These are phyloP conservation scores for Penicillium roqueforti DNA, from an alignment of 495 filamentous ascomycete species.

Conservation along the genomic window DNA sequence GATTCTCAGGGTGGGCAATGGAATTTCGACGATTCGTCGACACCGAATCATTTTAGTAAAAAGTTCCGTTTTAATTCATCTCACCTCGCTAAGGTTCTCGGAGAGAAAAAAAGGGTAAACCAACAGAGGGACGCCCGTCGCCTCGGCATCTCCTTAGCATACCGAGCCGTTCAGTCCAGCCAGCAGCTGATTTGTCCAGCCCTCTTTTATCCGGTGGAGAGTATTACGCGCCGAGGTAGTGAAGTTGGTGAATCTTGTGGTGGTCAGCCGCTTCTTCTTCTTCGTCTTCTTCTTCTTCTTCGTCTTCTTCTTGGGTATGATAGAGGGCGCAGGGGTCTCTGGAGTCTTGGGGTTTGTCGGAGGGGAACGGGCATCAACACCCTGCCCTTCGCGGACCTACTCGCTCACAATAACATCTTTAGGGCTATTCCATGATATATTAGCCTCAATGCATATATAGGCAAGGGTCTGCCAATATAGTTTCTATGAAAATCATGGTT, in stretches of 20 bases:
- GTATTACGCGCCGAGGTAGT: not conserved
- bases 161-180: too few relatives aligned
- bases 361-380: not conserved
- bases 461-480: not conserved
- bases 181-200: too few relatives aligned
- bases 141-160: not conserved
- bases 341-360: not conserved
- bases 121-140: conserved; percentile 2
- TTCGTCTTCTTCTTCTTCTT: too few relatives aligned
- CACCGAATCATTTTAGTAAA: too few relatives aligned
- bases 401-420: not conserved
- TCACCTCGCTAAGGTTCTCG: conserved; percentile 8
- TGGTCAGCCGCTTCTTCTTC: not conserved
- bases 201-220: not conserved
- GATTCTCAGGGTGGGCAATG: too few relatives aligned
- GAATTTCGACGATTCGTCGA: too few relatives aligned
- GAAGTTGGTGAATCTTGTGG: not conserved
- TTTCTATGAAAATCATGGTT: not conserved
- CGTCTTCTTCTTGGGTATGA: too few relatives aligned
- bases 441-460: not conserved
- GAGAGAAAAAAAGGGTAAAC: conserved; percentile 3
- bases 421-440: not conserved
- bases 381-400: not conserved
- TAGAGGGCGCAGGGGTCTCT: not conserved
- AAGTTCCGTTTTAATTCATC: not conserved